phyloP scores from a whole-genome alignment of 164 flowering plant species.

The Kingdonia uniflora region DNA sequence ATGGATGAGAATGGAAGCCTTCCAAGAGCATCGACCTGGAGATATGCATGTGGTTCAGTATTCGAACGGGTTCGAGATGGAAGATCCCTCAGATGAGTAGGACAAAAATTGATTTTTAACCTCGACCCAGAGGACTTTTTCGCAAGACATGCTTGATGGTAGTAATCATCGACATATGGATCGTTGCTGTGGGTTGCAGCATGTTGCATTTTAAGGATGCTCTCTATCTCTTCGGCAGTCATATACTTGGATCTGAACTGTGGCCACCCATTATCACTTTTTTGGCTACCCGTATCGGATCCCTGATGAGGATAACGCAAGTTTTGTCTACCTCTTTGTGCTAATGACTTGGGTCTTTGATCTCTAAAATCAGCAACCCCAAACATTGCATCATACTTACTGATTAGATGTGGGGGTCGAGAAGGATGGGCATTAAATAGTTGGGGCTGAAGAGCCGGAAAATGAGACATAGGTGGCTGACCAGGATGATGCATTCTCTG shows the following conservation, averaged over 20 bases:
- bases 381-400: slow-evolving; percentile 29
- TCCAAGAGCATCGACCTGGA: slow-evolving; percentile 67
- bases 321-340: slow-evolving; percentile 45
- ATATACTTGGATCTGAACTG: slow-evolving; percentile 77
- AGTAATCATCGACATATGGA: slow-evolving; percentile 85
- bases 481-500: slow-evolving; percentile 48
- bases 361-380: slow-evolving; percentile 50
- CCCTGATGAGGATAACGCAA: slow-evolving; percentile 49
- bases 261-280: slow-evolving; percentile 45
- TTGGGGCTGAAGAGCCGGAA: slow-evolving; percentile 59
- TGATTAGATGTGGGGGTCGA: slow-evolving; percentile 23
- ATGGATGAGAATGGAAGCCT: slow-evolving; percentile 65
- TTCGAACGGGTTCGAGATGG: slow-evolving; percentile 55
- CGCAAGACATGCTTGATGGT: slow-evolving; percentile 80
- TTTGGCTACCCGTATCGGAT: slow-evolving; percentile 51
- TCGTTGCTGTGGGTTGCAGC: slow-evolving; percentile 85
- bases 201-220: slow-evolving; percentile 76
- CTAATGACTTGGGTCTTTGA: slow-evolving; percentile 45
- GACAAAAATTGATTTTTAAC: slow-evolving; percentile 59
- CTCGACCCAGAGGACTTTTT: slow-evolving; percentile 62
- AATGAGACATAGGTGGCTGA: slow-evolving; percentile 53
- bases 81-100: slow-evolving; percentile 57
- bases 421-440: slow-evolving; percentile 34
- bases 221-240: slow-evolving; percentile 89
- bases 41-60: slow-evolving; percentile 54